Evolutionary conservation across 345 rosid genomes (phyloP).

Genomic region (Physaria fendleri): DNA sequence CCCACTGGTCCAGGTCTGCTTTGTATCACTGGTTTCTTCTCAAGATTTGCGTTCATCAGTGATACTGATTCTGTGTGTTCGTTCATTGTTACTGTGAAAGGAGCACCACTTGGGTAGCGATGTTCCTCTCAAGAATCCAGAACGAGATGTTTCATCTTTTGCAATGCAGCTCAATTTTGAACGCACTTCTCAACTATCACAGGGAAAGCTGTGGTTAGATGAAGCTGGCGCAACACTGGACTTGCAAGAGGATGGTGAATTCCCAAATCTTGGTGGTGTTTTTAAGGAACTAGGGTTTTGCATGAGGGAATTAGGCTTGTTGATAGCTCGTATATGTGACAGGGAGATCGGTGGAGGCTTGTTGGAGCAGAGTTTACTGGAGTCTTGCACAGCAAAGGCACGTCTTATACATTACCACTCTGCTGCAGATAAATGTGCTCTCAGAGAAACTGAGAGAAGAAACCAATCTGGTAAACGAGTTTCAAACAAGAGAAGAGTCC

Average conservation of each 20-base stretch:
- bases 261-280: conserved; percentile 40
- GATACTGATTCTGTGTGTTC: conserved; percentile 3
- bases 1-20: conserved; percentile 71
- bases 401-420: conserved; percentile 93
- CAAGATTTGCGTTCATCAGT: neutral
- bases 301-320: conserved; percentile 75
- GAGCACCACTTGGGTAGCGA: conserved; percentile 78
- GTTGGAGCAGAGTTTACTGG: conserved; percentile 59
- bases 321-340: conserved; percentile 67
- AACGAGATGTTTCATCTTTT: conserved; percentile 70
- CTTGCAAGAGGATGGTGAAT: conserved; percentile 37
- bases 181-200: conserved; percentile 29
- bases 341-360: conserved; percentile 60
- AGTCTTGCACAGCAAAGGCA: conserved; percentile 73
- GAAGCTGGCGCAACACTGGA: conserved; percentile 8
- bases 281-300: conserved; percentile 63
- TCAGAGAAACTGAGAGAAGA: conserved; percentile 33
- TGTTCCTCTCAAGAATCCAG: conserved; percentile 72
- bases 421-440: conserved; percentile 35
- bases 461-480: conserved; percentile 22
- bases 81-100: conserved; percentile 24
- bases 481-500: conserved; percentile 16
- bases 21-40: conserved; percentile 38
- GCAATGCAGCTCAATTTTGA: conserved; percentile 59
- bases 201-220: neutral